Base-by-base conservation (phyloP, 805 yeast genomes). In the Lipomyces sp. region DNA sequence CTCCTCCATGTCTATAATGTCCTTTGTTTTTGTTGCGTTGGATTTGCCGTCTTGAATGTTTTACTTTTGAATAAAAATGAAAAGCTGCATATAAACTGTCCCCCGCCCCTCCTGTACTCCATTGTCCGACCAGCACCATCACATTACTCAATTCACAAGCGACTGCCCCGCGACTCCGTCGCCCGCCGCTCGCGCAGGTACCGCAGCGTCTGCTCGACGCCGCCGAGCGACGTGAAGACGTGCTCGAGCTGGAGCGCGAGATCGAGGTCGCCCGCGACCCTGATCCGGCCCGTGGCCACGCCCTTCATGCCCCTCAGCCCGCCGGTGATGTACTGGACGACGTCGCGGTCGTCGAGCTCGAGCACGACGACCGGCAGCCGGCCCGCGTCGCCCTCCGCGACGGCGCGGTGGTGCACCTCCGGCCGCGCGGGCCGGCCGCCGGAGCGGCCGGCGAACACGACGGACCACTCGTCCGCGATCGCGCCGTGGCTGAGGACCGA, bases 191-290 rank as follows among this genome's bases (percentile, higher is more conserved):
- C 28, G 26, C 57, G 26, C 41, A 53, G 21, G 29, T 4, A 49
- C 21, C 19, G 44, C 16, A 53, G 49, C 5, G 57, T 45, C 49
- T 50, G 47, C 24, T 49, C 43, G 13, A 50, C 41, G 2, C 57
- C 57, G 23, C 57, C 57, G 13, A 42, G 41, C 21, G 38, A 37
- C n/a, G 50, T 29, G 43, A 53, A 53, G 36, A 43, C 21, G n/a
- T 46, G 45, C 32, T 53, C 57, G 23, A 53, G 41, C 43, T 33
- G 41, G n/a, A 53, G 22, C n/a, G 57, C 57, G n/a, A 54, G 39
- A 47, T 54, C 58, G n/a, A 51, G 23, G 23, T 54, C 56, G 5
- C 58, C 56, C 29, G 57, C 58, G 21, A 54, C 42, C 32, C 38
- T 45, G 22, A 53, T 53, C 43, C 35, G 31, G n/a, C 54, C 54